Evolutionary conservation across 2,329 filamentous ascomycete genomes (phyloP), one percentile per base, ranked within the genome.

Genomic region (Aspergillus amoenus): DNA sequence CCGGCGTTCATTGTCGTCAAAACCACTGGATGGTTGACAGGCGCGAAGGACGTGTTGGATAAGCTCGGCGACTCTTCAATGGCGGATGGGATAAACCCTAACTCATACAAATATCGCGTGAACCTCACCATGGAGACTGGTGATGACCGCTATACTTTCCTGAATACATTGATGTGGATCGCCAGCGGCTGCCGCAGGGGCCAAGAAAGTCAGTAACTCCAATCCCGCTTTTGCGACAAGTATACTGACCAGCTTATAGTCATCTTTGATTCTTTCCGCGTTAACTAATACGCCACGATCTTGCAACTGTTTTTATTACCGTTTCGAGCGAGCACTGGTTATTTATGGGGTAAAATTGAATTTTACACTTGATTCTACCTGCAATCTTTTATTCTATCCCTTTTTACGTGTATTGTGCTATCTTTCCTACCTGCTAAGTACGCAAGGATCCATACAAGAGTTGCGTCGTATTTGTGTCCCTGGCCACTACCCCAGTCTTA

Each of bases 121-220:
- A 76, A 76, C 58, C 67, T 81, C 27, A 71, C 74, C 24, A 77
- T 81, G 71, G 79, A 81, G 62, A 81, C 78, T 17, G 79, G 79
- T 13, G 79, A 81, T 59, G 76, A 80, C 52, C 73, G 79, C 21
- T 81, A 81, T 57, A 72, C 74, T 9, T 79, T 80, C 63, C 62
- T 81, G 53, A 81, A 80, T 61, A 79, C 76, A 9, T 69, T 78
- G 27, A 79, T 80, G 75, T 81, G 79, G 79, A 71, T 80, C 53
- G 78, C 76, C 51, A 81, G 78, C 61, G 78, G 78, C 21, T 79
- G 78, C 63, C 73, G 78, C 55, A 70, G 78, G 52, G 73, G 72
- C 40, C 71, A 74, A 54, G 78, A 81, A 73, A 73, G 78, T 79
- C 61, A 64, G 71, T 59, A 7, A 21, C 21, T 37, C 37, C 6